Conservation (phyloP, 371 early-diverging fungal genomes). For the Mortierella sp. region DNA sequence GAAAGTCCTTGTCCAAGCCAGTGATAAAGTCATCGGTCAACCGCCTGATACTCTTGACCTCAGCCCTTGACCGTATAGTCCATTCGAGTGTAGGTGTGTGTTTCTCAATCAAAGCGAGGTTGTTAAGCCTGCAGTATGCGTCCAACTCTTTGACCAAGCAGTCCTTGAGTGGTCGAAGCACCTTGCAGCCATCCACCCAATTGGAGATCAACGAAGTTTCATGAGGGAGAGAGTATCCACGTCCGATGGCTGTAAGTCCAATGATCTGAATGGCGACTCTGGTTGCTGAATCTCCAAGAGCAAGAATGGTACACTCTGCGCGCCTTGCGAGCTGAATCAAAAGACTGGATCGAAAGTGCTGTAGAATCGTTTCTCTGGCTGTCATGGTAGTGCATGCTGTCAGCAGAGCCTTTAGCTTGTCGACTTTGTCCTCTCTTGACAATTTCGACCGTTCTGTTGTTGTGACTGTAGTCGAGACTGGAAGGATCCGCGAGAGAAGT, state of each 20-base stretch:
- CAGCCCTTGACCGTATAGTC: constrained; percentile 31
- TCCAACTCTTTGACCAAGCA: constrained; percentile 84
- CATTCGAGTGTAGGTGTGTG: constrained; percentile 28
- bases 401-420: constrained; percentile 27
- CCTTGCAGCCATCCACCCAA: constrained; percentile 57
- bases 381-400: constrained; percentile 58
- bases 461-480: constrained; percentile 2
- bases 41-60: constrained; percentile 39
- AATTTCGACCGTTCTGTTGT: constrained; percentile 11
- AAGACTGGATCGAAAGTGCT: constrained; percentile 70
- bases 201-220: constrained; percentile 74
- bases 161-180: constrained; percentile 87
- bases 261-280: constrained; percentile 84
- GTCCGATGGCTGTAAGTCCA: constrained; percentile 82
- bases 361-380: constrained; percentile 68
- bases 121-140: constrained; percentile 69
- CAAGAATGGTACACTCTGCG: constrained; percentile 70
- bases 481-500: constrained; percentile 29
- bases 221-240: constrained; percentile 85
- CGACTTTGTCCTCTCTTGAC: constrained; percentile 26
- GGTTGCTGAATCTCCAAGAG: constrained; percentile 85
- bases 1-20: constrained; percentile 83
- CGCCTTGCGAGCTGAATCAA: constrained; percentile 54
- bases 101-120: constrained; percentile 51
- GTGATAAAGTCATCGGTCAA: constrained; percentile 74